Base-by-base conservation (phyloP, 129 eudicot species). In the Chrysanthemum seticuspe region DNA sequence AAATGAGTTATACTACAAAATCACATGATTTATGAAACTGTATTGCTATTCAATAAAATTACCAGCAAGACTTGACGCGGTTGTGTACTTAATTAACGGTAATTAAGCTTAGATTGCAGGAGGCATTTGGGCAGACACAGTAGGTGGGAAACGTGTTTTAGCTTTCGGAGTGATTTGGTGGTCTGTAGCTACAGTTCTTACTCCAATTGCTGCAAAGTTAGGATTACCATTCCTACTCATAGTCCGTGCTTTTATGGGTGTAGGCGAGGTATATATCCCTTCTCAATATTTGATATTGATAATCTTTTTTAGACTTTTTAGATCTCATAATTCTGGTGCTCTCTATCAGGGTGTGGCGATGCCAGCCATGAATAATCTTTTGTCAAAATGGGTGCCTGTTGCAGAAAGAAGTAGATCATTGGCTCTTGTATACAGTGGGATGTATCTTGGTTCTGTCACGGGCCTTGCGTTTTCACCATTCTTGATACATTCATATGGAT, bases 101-200 rank as follows among this genome's bases (percentile, higher is more conserved):
- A 70, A 71, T n/a, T 64, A 74, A 68, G 71, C 74, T 67, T 85
- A 92, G 98, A 74, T 92, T 74, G 98, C 98, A 65, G 98, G 98
- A 76, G 98, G 98, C 68, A 92, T 92, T 11, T 92, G 96, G 98
- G 98, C 98, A 31, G 98, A 92, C 91, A 92, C 95, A 58, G 87
- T 89, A 57, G 98, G 98, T 27, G 98, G 98, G 62, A 92, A 92
- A 78, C 71, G 73, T 64, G 98, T 92, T 54, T 81, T 92, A 65
- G 96, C 88, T 49, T 92, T 92, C 23, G 98, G 91, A 62, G 98
- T 92, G 15, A 82, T 89, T 73, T 92, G 98, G 98, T 92, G 98
- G 98, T 92, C 98, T 59, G 55, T 92, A 72, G 98, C 98, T 48
- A 92, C 98, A 50, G 65, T 55, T 68, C 94, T 92, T 47, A 92